Evolutionary conservation across 139 green algal species (phyloP), one percentile per base, ranked within the genome.

Genomic region (Nannochloris sp.): DNA sequence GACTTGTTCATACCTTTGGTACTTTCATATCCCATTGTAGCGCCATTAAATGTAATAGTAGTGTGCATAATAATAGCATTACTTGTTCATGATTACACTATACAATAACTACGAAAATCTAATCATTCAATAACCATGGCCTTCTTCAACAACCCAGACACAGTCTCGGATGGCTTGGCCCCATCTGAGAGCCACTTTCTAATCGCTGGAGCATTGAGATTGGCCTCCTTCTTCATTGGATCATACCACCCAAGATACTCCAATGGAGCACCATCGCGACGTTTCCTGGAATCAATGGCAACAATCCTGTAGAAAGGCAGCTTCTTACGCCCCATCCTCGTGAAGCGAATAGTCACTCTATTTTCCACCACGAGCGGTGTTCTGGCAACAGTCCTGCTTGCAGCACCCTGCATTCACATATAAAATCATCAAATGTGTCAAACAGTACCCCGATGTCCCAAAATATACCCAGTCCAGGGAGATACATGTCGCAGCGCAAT

Each of bases 241-340:
- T 95, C 72, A 67, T 93, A 89, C 73, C 82, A 96, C 31, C 90
- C 90, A 15, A 97, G 75, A 59, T 87, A 88, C 78, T 96, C 85
- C 48, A 96, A 69, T 1, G 88, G 87, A 55, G 63, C 48, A 44
- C 87, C 87, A n/a, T 97, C 90, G 18, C 90, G 73, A 19, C 85
- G 73, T 27, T 85, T 70, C 44, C 82, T 78, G 51, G 75, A 88
- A 75, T 97, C 90, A 59, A 97, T 88, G 7, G 90, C 90, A 21
- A 96, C 80, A 60, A 97, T 76, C 3, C 90, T 76, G 79, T 91
- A 96, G 72, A 95, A 95, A 2, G 86, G 81, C 59, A 77, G 36
- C 74, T 92, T 91, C 70, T 93, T 95, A 51, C 90, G 75, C 10
- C 90, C 90, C 62, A 89, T 81, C 3, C 90, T 81, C 48, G 87